Evolutionary conservation across 2,329 filamentous ascomycete genomes (phyloP), one percentile per base, ranked within the genome.

Genomic region (Metarhizium anisopliae): DNA sequence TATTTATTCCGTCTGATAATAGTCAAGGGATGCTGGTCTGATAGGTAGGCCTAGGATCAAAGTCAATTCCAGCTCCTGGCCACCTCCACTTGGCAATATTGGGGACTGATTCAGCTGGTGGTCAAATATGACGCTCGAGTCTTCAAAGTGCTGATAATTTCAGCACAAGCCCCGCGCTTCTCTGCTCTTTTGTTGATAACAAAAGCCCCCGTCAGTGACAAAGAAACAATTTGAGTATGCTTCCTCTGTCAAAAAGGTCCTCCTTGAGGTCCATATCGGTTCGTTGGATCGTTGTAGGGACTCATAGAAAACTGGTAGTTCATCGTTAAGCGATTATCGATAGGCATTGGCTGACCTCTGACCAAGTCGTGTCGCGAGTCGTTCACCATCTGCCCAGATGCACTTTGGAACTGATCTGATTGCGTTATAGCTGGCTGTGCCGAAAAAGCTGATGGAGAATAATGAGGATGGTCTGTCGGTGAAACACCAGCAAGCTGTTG

Each of bases 261-360:
- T n/a, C 52, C 52, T 7, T 52, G 50, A 4, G 59, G 59, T n/a
- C 60, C 61, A 49, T 62, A 55, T 18, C 58, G 58, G 14, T 59
- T 57, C 43, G 59, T 54, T 3, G 59, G 51, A 40, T 61, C 60
- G 36, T 63, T 59, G 35, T 63, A 67, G 5, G 60, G 53, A 29
- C 60, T 61, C 59, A 67, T 61, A 7, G 64, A 55, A 13, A 66
- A 61, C 7, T 58, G 62, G 54, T 67, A 66, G 36, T 59, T 59
- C 53, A 67, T 55, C 5, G 58, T 52, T n/a, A 63, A 55, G 35
- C 61, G 61, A 35, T 55, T 57, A 43, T 65, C 62, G 36, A 59
- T 59, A 7, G 59, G 49, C 47, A 64, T 59, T 20, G 62, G 53
- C 57, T 51, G 66, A 50, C 35, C 60, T 61, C 56, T 52, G 18